Evolutionary conservation across 768 basidiomycete species (phyloP).

Genomic region (Albatrellus ellisii): DNA sequence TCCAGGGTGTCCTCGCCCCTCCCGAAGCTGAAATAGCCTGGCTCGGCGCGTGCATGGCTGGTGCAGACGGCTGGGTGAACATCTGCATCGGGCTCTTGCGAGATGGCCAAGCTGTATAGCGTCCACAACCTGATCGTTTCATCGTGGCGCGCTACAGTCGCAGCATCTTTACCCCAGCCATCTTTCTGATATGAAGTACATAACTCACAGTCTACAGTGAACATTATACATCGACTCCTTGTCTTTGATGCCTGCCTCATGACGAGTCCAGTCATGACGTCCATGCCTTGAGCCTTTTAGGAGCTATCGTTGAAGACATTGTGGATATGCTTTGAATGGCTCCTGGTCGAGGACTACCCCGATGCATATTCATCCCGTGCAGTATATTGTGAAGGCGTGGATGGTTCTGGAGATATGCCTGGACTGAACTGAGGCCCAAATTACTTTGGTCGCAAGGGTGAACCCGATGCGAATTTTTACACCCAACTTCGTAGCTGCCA

Average conservation of each 20-base stretch:
- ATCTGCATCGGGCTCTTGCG: slow-evolving; percentile 54
- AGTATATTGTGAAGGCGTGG: no score
- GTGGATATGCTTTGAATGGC: no score
- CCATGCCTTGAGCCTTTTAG: no score
- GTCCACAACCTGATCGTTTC: background rate
- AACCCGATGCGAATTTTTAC: no score
- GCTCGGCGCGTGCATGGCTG: slow-evolving; percentile 85
- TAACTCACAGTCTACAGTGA: background rate
- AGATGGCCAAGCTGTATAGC: slow-evolving; percentile 6
- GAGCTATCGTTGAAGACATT: no score
- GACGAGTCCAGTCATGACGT: no score
- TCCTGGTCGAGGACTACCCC: no score
- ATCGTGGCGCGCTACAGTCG: background rate
- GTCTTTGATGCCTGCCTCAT: background rate
- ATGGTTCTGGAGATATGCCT: no score
- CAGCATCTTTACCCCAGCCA: background rate
- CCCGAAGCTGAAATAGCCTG: slow-evolving; percentile 85
- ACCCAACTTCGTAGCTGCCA: no score
- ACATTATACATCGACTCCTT: background rate
- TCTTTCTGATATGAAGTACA: background rate
- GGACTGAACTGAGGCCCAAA: no score
- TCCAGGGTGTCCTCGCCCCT: slow-evolving; percentile 79
- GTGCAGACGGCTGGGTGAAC: slow-evolving; percentile 93
- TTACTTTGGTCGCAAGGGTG: no score
- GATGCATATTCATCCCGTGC: no score